Conservation (phyloP, 345 rosid species). For the Syzygium jambos region DNA sequence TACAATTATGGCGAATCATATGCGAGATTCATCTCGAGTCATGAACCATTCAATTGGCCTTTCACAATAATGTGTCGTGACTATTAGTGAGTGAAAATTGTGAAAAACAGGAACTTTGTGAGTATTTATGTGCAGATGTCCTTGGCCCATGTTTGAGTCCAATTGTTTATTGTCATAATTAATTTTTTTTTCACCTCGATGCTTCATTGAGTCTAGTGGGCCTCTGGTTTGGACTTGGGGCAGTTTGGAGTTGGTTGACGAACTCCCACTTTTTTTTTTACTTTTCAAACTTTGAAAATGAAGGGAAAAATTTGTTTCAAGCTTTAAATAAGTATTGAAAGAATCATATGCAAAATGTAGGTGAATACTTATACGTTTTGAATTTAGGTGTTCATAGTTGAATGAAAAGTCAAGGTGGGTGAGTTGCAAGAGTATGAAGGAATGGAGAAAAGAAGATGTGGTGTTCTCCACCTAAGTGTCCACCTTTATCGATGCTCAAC, state of each 20-base stretch:
- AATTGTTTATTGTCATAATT: background rate
- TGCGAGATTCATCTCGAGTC: too few relatives aligned
- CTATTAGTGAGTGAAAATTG: too few relatives aligned
- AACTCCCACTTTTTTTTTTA: background rate
- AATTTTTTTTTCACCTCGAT: background rate
- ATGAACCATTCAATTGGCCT: too few relatives aligned
- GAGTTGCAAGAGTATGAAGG: background rate
- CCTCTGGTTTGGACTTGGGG: background rate
- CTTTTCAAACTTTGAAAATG: background rate
- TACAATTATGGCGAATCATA: too few relatives aligned
- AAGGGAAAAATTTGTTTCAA: background rate
- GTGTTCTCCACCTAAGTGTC: background rate
- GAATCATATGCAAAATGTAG: background rate
- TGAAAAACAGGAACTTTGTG: too few relatives aligned
- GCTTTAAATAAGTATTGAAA: background rate
- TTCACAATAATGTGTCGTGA: too few relatives aligned
- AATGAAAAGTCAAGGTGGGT: background rate
- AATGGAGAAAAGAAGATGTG: background rate
- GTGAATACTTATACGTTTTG: accelerated
- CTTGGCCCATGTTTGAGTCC: background rate
- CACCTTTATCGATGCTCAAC: background rate
- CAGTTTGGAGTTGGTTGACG: background rate
- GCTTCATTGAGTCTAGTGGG: background rate
- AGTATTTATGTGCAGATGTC: background rate
- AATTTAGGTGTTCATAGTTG: background rate